Evolutionary conservation across 805 yeast species (phyloP).

Genomic region (Tetrapisispora arboricola): DNA sequence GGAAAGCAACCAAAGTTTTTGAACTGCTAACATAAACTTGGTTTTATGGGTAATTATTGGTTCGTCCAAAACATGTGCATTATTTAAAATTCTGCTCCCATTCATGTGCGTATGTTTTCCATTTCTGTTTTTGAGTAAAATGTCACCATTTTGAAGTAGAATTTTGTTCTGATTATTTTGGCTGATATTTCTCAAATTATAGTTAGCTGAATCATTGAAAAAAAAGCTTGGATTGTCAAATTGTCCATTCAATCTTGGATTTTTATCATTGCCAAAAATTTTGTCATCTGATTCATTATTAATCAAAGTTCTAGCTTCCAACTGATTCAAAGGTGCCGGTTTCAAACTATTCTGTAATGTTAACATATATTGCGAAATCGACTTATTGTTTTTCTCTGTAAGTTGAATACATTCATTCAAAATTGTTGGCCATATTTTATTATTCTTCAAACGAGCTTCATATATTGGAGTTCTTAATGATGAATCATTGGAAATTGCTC

Average conservation of each 20-base stretch:
- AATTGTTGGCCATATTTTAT: conserved; percentile 47
- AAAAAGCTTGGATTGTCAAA: background rate
- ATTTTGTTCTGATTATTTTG: background rate
- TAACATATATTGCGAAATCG: conserved; percentile 24
- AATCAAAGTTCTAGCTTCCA: background rate
- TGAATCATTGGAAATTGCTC: conserved; percentile 40
- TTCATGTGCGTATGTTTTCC: background rate
- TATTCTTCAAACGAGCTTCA: conserved; percentile 37
- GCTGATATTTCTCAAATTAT: background rate
- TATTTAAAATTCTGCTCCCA: background rate
- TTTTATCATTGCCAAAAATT: conserved; percentile 2
- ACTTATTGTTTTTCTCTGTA: conserved; percentile 39
- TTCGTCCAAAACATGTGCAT: conserved; percentile 8
- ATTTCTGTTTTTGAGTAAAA: background rate
- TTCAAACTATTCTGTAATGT: conserved; percentile 4
- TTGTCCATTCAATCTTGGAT: background rate
- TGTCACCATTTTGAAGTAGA: background rate
- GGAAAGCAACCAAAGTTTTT: background rate
- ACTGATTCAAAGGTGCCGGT: background rate
- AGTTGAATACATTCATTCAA: conserved; percentile 50
- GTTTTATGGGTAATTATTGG: conserved; percentile 5
- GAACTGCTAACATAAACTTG: conserved; percentile 2
- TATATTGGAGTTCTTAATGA: conserved; percentile 47
- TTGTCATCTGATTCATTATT: background rate
- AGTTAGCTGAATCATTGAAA: background rate